Evolutionary conservation across 768 basidiomycete species (phyloP), one percentile per base, ranked within the genome.

Genomic region (Psilocybe azurescens): DNA sequence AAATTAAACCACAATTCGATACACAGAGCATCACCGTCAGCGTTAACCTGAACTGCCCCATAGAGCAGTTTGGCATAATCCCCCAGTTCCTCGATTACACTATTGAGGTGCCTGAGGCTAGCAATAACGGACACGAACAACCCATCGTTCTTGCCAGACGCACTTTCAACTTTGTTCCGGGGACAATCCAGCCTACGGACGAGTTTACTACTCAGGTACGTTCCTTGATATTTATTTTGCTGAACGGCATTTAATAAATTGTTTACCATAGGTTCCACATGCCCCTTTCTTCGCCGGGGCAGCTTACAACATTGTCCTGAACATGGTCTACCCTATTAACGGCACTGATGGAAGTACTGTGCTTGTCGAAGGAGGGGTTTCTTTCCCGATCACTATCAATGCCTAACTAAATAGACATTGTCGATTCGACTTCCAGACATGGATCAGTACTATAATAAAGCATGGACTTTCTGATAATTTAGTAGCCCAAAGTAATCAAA

Each of bases 121-220:
- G 33, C 32, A 63, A 63, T 38, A 63, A 63, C 41, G 62, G 62
- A 0, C 57, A 63, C 14, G 62, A 63, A 53, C 53, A 50, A 1
- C 57, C 57, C 11, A 63, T 63, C 5, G 62, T 63, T 1, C 58
- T 63, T 11, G 53, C 57, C 6, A 51, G 52, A 14, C 57, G 52
- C 13, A 50, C 51, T 0, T 50, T 11, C 48, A 50, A 20, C 0
- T 50, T 50, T 28, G 48, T 50, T 28, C 48, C 48, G 5, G 48
- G 48, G 5, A 50, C 48, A 0, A 30, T 50, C 20, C 48, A 50
- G 48, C 48, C 48, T 3, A 50, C 24, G 18, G 48, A 50, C 20
- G 28, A 24, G 8, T 50, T 50, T n/a, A 24, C 24, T 24, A n/a
- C 24, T 14, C 48, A 50, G 48, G 48, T 50, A 50, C 10, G 48